Conservation (phyloP, 2,329 filamentous ascomycete species). For the Raffaelea albimanens region DNA sequence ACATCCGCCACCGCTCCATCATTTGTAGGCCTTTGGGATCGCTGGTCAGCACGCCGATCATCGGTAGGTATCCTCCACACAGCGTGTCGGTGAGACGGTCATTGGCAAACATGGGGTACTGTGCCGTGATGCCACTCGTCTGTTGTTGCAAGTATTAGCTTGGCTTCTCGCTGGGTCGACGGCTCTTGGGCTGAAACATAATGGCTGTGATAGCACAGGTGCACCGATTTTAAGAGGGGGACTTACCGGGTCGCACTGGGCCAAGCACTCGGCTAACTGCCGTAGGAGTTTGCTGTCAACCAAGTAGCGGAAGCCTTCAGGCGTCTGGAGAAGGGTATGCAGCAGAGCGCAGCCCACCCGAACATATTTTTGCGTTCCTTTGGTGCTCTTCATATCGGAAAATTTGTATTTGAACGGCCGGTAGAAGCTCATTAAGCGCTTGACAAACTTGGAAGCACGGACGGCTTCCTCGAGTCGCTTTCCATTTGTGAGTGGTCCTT, state of each 20-base stretch:
- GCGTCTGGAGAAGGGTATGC: conserved; percentile 73
- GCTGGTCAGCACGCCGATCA: conserved; percentile 78
- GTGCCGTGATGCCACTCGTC: conserved; percentile 67
- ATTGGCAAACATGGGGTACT: conserved; percentile 79
- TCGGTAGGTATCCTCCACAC: conserved; percentile 86
- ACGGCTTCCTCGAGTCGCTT: conserved; percentile 91
- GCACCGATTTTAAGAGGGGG: not conserved
- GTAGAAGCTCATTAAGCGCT: conserved; percentile 89
- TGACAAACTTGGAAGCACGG: conserved; percentile 92
- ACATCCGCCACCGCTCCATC: conserved; percentile 92
- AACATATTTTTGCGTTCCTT: conserved; percentile 90
- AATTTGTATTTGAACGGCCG: conserved; percentile 96
- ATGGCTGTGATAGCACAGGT: conserved; percentile 8
- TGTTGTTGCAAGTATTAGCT: conserved; percentile 21
- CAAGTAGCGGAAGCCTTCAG: conserved; percentile 76
- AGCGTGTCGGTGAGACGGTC: conserved; percentile 79
- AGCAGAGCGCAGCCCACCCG: conserved; percentile 82
- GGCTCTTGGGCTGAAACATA: too few species aligned
- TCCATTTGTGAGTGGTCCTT: conserved; percentile 82
- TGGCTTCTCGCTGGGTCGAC: too few species aligned
- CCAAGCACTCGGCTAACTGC: conserved; percentile 90
- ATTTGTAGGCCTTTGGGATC: conserved; percentile 78
- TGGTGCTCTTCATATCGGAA: conserved; percentile 79
- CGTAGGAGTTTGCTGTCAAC: conserved; percentile 86
- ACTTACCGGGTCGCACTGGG: conserved; percentile 80